Base-by-base conservation (phyloP, 768 basidiomycete species). In the Leccinellum rugosiceps region DNA sequence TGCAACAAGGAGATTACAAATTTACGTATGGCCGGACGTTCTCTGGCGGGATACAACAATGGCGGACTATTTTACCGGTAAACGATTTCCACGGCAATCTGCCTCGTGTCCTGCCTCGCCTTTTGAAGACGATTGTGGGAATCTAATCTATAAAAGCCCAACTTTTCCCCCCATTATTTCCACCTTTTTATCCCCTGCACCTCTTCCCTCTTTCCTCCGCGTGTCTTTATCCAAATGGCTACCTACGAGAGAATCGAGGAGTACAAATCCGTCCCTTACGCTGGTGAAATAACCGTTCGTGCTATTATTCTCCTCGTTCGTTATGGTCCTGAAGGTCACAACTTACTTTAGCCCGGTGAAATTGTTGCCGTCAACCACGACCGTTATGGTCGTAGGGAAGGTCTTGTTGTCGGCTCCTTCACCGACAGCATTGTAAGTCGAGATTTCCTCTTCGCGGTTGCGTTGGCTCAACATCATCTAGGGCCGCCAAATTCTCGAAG, bases 401-500 rank as follows among this genome's bases (percentile, higher is more conserved):
- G 92, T 52, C 80, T 92, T 56, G 91, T 93, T 62, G 75, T 92
- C 35, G 88, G 90, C 41, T 81, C 88, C 32, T 85, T 88, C 74
- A 64, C 81, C 56, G 91, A 93, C 81, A 76, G 79, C 62, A 72
- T 78, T 53, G 90, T 91, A 71, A 63, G 87, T 78, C 55, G 15
- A 23, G 6, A 21, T 32, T 19, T 15, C 44, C 53, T 31, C 15
- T 34, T 2, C 19, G 2, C 56, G 28, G n/a, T 2, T 2, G 4
- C 17, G 43, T 23, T 28, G 47, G 50, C 53, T 55, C 31, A 58
- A 61, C 19, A 34, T 47, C 43, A 23, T 52, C 7, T 60, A 93
- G 91, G 91, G 90, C 53, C 86, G 90, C 56, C 88, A 90, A 75
- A 80, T 92, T 63, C 75, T 94, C 59, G 88, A 92, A 68, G 87